Percentiles rank a stretch among this genome's conserved stretches.
Evolutionary conservation across 257 asterid genomes (phyloP).

Genomic region (Salvia splendens): DNA sequence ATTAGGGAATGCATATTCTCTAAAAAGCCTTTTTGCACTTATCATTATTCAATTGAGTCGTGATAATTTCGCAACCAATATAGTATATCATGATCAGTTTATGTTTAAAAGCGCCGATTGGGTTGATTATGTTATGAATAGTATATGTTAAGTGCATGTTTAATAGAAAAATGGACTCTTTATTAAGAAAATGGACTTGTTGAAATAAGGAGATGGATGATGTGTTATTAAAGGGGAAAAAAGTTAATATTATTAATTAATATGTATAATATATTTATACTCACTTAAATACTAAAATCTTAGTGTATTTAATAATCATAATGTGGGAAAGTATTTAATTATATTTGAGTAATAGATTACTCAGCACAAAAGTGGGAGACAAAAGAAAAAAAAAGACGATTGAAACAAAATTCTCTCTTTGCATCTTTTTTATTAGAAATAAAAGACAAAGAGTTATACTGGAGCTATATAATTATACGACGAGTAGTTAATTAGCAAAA

Average conservation of each 20-base stretch:
- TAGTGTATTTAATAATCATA: neutral
- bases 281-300: neutral
- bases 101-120: neutral
- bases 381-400: neutral
- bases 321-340: too few species aligned
- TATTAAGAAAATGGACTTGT: neutral
- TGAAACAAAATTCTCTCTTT: neutral
- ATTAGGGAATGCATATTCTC: neutral
- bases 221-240: neutral
- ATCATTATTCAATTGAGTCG: neutral
- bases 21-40: neutral
- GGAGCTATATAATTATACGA: too few species aligned
- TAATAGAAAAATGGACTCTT: neutral
- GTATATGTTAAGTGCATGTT: neutral
- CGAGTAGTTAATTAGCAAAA: too few species aligned
- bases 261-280: too few species aligned
- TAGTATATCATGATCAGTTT: neutral
- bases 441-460: too few species aligned
- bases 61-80: constrained; percentile 15
- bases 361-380: neutral
- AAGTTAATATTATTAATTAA: neutral
- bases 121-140: neutral
- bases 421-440: neutral
- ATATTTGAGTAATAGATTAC: neutral
- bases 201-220: neutral